Conservation (phyloP, 495 filamentous ascomycete genomes). For the Usnea hakonensis region DNA sequence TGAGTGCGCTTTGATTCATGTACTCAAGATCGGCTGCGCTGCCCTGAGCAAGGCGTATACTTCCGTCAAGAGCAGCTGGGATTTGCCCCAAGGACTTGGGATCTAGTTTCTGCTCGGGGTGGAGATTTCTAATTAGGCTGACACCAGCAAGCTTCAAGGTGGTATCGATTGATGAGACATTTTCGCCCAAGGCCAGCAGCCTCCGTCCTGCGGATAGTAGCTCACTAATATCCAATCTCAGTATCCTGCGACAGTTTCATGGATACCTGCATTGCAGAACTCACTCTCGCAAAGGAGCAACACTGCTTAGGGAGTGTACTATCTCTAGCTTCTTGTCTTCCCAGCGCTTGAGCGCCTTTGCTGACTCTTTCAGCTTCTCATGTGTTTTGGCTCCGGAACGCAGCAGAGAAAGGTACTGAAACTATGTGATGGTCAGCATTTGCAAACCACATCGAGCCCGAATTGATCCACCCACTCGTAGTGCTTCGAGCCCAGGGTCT, state of each 20-base stretch:
- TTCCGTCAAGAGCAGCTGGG: not conserved
- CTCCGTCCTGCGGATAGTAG: conserved; percentile 16
- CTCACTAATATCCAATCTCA: conserved; percentile 6
- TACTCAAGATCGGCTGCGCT: conserved; percentile 18
- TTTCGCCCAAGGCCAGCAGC: conserved; percentile 16
- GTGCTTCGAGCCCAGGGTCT: conserved; percentile 29
- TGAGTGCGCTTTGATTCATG: conserved; percentile 1
- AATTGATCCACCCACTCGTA: conserved; percentile 26
- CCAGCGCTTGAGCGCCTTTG: conserved; percentile 17
- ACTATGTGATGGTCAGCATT: conserved; percentile 24
- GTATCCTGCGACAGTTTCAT: not conserved
- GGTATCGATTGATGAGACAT: conserved; percentile 21
- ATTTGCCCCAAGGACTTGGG: not conserved
- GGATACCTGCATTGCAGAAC: not conserved
- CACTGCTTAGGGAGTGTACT: conserved; percentile 12
- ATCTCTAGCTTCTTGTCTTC: conserved; percentile 20
- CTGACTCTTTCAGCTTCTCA: conserved; percentile 10
- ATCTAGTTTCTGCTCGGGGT: conserved; percentile 1
- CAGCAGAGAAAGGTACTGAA: conserved; percentile 36
- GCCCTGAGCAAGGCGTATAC: conserved; percentile 16
- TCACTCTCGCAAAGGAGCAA: conserved; percentile 19
- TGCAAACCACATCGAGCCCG: not conserved
- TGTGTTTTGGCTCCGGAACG: conserved; percentile 22
- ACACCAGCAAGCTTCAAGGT: conserved; percentile 14
- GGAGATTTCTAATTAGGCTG: conserved; percentile 2